Evolutionary conservation across 805 yeast species (phyloP), one percentile per base, ranked within the genome.

Genomic region (Saccharomycopsis fodiens): DNA sequence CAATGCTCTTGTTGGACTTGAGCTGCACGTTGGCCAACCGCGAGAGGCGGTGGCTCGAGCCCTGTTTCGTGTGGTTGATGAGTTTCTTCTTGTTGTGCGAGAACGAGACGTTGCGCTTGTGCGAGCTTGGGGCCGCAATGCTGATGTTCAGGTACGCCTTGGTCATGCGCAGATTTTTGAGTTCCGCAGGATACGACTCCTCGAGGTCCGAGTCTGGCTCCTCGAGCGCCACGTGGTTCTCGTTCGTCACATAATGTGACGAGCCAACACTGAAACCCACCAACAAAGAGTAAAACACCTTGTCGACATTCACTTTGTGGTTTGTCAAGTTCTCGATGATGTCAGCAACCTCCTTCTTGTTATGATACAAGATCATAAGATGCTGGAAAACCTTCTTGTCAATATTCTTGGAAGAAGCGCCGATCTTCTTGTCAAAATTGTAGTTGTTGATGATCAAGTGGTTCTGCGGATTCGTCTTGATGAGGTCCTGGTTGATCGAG

Each of bases 131-230:
- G 16, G 50, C 50, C 27, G 44, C 39, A 20, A 50, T 50, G 36
- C 53, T 50, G 29, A 50, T 40, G 31, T 46, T 50, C 7, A 48
- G 44, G 32, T 46, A 50, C n/a, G 53, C 45, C 30, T 46, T 47
- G 22, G 50, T 42, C 53, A 50, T 50, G 16, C 41, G 39, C 31
- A 15, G 41, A n/a, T 27, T n/a, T 13, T 42, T 42, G 17, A 48
- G 35, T 17, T 39, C 20, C 4, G 53, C 53, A 20, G 53, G 53
- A 32, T 39, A 50, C 13, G 47, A 38, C 17, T 47, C 53, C 34
- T 46, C 47, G 8, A 42, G 25, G 17, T 48, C 52, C 8, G 45
- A 37, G n/a, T 48, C 46, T 15, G 15, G 25, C 3, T 42, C 38
- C 5, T 35, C 34, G 13, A 17, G 16, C 7, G 15, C 22, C 4